These are phyloP conservation scores for Heliosperma pusillum DNA, from an alignment of 148 eudicot genomes.

Conservation along the genomic window DNA sequence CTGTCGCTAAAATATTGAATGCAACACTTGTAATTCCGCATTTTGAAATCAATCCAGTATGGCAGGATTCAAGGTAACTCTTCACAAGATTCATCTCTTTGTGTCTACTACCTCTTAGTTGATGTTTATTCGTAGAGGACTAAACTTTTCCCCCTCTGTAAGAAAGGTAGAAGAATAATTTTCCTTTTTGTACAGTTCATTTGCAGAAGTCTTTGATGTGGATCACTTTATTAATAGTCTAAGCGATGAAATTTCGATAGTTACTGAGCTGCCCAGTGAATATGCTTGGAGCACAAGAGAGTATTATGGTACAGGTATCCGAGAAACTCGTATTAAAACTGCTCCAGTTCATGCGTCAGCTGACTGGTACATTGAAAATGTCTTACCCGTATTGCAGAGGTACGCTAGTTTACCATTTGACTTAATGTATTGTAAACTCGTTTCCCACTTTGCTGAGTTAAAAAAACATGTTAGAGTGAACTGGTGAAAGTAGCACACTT, in stretches of 20 bases:
- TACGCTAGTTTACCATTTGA: constrained; percentile 23
- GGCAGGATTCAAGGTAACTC: constrained; percentile 83
- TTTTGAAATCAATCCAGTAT: constrained; percentile 84
- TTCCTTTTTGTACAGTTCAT: constrained; percentile 44
- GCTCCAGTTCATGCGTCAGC: constrained; percentile 96
- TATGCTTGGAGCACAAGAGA: constrained; percentile 94
- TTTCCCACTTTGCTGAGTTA: constrained; percentile 5
- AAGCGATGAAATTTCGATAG: constrained; percentile 60
- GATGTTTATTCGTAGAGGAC: background rate
- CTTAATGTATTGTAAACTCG: background rate
- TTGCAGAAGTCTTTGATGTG: constrained; percentile 77
- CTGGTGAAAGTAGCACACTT: background rate
- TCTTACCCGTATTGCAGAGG: constrained; percentile 79
- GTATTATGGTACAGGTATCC: constrained; percentile 84
- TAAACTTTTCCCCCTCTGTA: background rate
- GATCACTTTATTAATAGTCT: constrained; percentile 75
- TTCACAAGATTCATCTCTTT: background rate
- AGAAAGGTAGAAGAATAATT: background rate
- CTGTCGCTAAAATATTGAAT: constrained; percentile 79
- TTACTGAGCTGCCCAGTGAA: constrained; percentile 69
- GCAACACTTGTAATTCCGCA: constrained; percentile 85
- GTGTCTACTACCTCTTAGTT: background rate
- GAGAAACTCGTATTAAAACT: constrained; percentile 84
- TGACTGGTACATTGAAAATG: constrained; percentile 86
- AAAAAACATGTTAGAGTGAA: background rate